Percentiles rank a stretch among this genome's conserved stretches.
Evolutionary conservation across 1,284 basidiomycete species (phyloP).

Genomic region (Cryptococcus floricola): DNA sequence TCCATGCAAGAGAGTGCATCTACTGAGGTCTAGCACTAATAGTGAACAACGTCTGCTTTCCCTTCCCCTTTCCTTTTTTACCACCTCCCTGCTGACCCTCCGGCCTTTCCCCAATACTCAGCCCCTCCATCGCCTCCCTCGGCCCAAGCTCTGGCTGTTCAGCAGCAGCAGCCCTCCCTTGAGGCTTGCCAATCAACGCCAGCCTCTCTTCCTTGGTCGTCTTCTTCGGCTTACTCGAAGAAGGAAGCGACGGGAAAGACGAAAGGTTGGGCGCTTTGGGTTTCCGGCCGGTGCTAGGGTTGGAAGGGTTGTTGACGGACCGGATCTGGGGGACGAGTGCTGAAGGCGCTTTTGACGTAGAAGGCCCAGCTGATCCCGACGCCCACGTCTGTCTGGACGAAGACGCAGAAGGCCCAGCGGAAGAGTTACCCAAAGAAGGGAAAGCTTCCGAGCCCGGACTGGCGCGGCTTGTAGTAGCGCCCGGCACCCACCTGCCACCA

Average conservation of each 20-base stretch:
- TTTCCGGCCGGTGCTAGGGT: conserved; percentile 11
- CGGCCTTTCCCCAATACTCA: conserved; percentile 18
- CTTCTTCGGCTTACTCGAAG: conserved; percentile 34
- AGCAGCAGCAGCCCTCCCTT: conserved; percentile 52
- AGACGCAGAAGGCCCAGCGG: conserved; percentile 6
- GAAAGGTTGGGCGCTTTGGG: conserved; percentile 50
- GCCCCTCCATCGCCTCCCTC: conserved; percentile 13
- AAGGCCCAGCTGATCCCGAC: conserved; percentile 4
- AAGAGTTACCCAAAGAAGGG: conserved; percentile 32
- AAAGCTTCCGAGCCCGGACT: conserved; percentile 41
- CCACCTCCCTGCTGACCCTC: conserved; percentile 13
- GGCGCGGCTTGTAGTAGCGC: conserved; percentile 54
- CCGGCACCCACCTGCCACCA: conserved; percentile 55
- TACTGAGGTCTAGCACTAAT: conserved; percentile 42
- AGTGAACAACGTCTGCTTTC: conserved; percentile 77
- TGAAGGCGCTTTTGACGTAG: conserved; percentile 24
- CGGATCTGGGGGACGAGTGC: conserved; percentile 35
- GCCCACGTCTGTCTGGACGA: background rate
- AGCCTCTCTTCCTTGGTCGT: conserved; percentile 42
- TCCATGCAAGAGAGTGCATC: background rate
- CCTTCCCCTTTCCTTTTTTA: conserved; percentile 67
- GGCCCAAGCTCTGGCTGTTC: too few relatives aligned
- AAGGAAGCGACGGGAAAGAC: conserved; percentile 68
- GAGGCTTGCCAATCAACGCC: conserved; percentile 55
- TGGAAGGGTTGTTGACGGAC: conserved; percentile 37